Percentiles rank a stretch among this genome's conserved stretches.
These are phyloP conservation scores for Backusella sp. DNA, from an alignment of 192 early-diverging fungal species.

Conservation along the genomic window DNA sequence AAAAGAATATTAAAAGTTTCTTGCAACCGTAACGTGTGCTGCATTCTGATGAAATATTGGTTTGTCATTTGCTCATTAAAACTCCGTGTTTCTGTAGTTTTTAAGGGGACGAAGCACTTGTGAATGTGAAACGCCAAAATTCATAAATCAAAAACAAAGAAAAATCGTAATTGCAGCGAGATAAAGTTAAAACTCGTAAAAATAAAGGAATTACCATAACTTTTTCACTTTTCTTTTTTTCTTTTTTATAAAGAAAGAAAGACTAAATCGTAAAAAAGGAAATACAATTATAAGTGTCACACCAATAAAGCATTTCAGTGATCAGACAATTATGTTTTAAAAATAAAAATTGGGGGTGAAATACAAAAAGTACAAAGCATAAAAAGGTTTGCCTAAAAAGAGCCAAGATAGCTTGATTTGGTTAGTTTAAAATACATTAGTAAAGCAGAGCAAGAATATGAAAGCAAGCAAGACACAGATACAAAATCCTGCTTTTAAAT, in stretches of 20 bases:
- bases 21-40: not conserved
- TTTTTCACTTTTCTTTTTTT: not conserved
- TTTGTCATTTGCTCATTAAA: not conserved
- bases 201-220: not conserved
- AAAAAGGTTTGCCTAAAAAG: not conserved
- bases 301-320: constrained; percentile 7
- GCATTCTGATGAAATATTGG: not conserved
- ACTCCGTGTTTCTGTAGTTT: not conserved
- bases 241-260: not conserved
- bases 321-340: constrained; percentile 5
- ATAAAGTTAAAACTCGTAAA: not conserved
- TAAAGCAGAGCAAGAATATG: not conserved
- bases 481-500: not conserved
- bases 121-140: constrained; percentile 1
- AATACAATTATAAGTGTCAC: not conserved
- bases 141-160: not conserved
- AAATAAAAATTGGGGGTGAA: not conserved
- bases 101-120: not conserved
- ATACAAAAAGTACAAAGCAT: not conserved
- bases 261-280: not conserved
- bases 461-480: not conserved
- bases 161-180: not conserved
- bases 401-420: not conserved
- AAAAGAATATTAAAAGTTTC: not conserved
- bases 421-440: not conserved